Evolutionary conservation across 306 rosid genomes (phyloP).

Genomic region (Vigna nakashimae): DNA sequence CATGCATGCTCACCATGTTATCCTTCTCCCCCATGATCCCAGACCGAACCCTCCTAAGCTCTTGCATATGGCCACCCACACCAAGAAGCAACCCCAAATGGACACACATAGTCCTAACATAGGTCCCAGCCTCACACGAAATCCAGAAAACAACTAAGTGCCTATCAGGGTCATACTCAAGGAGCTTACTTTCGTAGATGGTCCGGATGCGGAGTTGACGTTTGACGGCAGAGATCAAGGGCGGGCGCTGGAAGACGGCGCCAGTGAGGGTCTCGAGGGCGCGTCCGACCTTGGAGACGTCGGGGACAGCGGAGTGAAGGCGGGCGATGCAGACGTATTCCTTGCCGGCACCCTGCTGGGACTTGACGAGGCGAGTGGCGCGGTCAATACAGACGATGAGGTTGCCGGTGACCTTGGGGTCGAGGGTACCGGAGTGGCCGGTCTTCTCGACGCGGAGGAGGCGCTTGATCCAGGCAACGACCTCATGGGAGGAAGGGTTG

Average conservation of each 20-base stretch:
- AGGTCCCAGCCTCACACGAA: constrained; percentile 76
- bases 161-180: constrained; percentile 72
- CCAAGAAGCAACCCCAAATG: constrained; percentile 89
- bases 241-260: constrained; percentile 87
- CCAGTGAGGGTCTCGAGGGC: constrained; percentile 86
- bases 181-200: constrained; percentile 88
- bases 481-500: constrained; percentile 91
- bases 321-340: constrained; percentile 86
- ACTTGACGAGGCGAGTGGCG: constrained; percentile 81
- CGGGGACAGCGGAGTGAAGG: constrained; percentile 73
- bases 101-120: constrained; percentile 84
- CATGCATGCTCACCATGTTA: constrained; percentile 91
- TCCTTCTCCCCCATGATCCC: constrained; percentile 90
- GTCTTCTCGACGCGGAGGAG: constrained; percentile 81
- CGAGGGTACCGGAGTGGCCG: constrained; percentile 88
- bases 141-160: constrained; percentile 73
- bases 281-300: constrained; percentile 71
- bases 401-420: constrained; percentile 87
- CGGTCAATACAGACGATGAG: constrained; percentile 83
- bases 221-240: constrained; percentile 82
- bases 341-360: constrained; percentile 88
- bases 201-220: constrained; percentile 90
- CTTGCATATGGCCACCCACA: constrained; percentile 90
- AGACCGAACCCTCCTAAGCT: constrained; percentile 82
- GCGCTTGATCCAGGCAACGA: constrained; percentile 81